Evolutionary conservation across 2,329 filamentous ascomycete genomes (phyloP).

Genomic region (Alternaria solani): DNA sequence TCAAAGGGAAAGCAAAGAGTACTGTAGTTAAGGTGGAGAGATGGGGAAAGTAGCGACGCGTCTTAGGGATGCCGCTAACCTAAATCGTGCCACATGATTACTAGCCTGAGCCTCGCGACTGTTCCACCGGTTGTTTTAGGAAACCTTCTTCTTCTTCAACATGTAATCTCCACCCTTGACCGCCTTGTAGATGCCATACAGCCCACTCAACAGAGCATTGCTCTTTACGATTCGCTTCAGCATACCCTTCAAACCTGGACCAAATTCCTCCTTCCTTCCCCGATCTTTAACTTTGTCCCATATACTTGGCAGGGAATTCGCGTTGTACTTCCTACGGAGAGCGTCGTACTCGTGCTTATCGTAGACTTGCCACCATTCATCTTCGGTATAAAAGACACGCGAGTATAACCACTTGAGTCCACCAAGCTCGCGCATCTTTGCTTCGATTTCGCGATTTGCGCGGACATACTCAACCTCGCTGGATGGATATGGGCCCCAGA

Average conservation of each 20-base stretch:
- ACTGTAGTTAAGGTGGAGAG: neutral
- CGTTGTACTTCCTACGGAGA: constrained; percentile 69
- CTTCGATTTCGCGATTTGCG: constrained; percentile 76
- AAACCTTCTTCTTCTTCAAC: constrained; percentile 36
- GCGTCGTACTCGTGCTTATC: constrained; percentile 67
- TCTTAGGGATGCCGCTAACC: neutral
- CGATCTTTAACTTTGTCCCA: constrained; percentile 69
- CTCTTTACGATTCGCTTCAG: constrained; percentile 37
- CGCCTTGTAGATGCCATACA: constrained; percentile 52
- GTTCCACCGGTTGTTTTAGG: neutral
- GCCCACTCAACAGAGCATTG: constrained; percentile 44
- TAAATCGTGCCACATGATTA: neutral
- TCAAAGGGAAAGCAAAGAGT: neutral
- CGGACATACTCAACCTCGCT: constrained; percentile 66
- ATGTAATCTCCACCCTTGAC: constrained; percentile 44
- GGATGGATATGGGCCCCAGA: constrained; percentile 79
- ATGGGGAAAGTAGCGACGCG: neutral
- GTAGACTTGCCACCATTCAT: constrained; percentile 74
- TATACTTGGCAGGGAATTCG: constrained; percentile 69
- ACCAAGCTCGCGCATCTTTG: constrained; percentile 71
- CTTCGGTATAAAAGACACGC: constrained; percentile 80
- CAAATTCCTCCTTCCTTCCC: constrained; percentile 32
- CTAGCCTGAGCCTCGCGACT: neutral
- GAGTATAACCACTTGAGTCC: constrained; percentile 91
- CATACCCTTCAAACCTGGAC: constrained; percentile 29